Evolutionary conservation across 345 rosid species (phyloP).

Genomic region (Dimocarpus longan): DNA sequence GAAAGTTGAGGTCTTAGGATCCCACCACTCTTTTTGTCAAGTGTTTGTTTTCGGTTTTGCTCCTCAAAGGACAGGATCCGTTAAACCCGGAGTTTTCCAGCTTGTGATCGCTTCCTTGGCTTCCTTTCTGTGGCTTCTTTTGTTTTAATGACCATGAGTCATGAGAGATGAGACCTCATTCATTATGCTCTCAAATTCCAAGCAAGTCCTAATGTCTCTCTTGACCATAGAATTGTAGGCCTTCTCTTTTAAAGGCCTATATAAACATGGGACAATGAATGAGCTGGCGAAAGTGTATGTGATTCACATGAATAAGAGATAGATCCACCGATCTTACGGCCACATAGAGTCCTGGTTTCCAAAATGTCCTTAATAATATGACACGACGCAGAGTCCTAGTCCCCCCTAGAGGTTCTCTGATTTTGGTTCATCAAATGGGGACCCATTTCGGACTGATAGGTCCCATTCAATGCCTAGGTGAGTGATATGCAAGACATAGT

Average conservation of each 20-base stretch:
- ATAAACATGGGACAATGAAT: neutral
- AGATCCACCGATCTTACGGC: neutral
- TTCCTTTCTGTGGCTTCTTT: constrained; percentile 11
- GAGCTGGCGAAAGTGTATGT: constrained; percentile 22
- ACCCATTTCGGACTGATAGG: constrained; percentile 19
- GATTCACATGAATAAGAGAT: constrained; percentile 10
- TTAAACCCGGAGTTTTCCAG: constrained; percentile 71
- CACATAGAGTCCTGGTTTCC: neutral
- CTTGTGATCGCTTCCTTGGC: constrained; percentile 40
- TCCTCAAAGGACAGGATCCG: constrained; percentile 65
- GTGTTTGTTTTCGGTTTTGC: constrained; percentile 25
- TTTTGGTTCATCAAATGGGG: neutral
- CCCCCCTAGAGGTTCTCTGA: constrained; percentile 23
- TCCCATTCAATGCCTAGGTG: constrained; percentile 24
- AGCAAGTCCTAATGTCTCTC: constrained; percentile 22
- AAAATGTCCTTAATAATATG: constrained; percentile 29
- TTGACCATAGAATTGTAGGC: neutral
- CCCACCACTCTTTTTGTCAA: constrained; percentile 34
- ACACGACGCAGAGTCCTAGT: constrained; percentile 22
- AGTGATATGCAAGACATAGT: constrained; percentile 25
- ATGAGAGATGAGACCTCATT: neutral
- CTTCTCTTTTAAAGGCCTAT: no score
- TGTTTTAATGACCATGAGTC: no score
- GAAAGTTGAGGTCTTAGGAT: constrained; percentile 49
- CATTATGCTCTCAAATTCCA: constrained; percentile 21